Percentiles rank a stretch among this genome's conserved stretches.
These are phyloP conservation scores for Leccinellum rugosiceps DNA, from an alignment of 768 basidiomycete genomes.

Conservation along the genomic window DNA sequence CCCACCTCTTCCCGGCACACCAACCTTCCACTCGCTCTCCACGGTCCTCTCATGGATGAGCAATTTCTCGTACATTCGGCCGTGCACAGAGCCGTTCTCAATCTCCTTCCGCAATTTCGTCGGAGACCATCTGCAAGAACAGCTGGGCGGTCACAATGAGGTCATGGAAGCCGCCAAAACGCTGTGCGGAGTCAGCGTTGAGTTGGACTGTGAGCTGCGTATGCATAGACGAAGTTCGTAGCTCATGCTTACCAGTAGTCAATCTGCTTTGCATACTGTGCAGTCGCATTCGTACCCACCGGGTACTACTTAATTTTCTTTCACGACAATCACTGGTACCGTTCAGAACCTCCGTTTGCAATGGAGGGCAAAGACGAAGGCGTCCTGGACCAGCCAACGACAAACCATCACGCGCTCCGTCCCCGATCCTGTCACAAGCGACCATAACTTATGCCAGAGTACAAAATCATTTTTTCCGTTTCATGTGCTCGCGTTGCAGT, in stretches of 20 bases:
- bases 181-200: conserved; percentile 62
- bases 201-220: conserved; percentile 71
- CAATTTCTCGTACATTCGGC: conserved; percentile 90
- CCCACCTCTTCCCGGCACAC: conserved; percentile 34
- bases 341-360: conserved; percentile 68
- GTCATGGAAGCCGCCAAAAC: conserved; percentile 81
- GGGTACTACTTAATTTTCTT: conserved; percentile 97
- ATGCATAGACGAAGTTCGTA: not conserved
- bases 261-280: conserved; percentile 89
- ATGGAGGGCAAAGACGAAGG: conserved; percentile 52
- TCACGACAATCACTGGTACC: conserved; percentile 89
- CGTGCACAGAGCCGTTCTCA: conserved; percentile 82
- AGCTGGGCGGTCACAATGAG: conserved; percentile 71
- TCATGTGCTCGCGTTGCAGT: no score
- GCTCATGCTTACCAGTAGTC: conserved; percentile 56
- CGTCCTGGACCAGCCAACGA: conserved; percentile 1
- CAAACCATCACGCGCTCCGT: no score
- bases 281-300: conserved; percentile 84
- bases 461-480: no score
- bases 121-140: conserved; percentile 89
- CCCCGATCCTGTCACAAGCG: no score
- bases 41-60: conserved; percentile 73
- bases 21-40: conserved; percentile 38
- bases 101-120: conserved; percentile 80
- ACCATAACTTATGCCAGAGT: no score